Evolutionary conservation across 495 filamentous ascomycete genomes (phyloP), one percentile per base, ranked within the genome.

Genomic region (Acidiella bohemica): DNA sequence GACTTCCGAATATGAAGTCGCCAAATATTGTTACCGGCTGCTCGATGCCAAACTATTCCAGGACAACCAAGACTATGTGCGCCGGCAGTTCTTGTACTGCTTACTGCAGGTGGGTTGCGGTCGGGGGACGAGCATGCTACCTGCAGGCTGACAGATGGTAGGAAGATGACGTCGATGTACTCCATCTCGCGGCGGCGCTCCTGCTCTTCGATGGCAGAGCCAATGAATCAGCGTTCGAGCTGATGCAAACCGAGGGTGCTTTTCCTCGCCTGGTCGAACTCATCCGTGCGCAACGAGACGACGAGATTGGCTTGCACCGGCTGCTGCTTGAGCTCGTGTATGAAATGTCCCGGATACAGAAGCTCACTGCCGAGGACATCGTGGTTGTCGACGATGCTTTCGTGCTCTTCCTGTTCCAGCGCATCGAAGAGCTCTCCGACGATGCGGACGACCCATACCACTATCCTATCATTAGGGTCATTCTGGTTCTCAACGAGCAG

Each of bases 401-500:
- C 50, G 69, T 95, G 41, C 67, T 66, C 10, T 81, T 84, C 53
- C 71, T 96, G 8, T 93, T 96, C 52, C 67, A 78, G 40, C 75
- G 95, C 41, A 90, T 93, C 50, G 90, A 97, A 61, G 68, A 80
- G 39, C 65, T 90, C 10, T 88, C 86, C 5, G 79, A 92, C 60
- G 90, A 97, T 62, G 77, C 68, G 40, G 76, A 81, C 54, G 92
- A 97, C 61, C 92, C 90, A 1, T 97, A 94, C 55, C 90, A 96
- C 59, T 96, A 95, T 60, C 81, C 82, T 10, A 76, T 95, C 18
- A 93, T 97, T 52, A 75, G 86, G 39, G 87, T 96, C 37, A 61
- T 97, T 86, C 73, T 97, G 49, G 86, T 97, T 32, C 63, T 97
- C 48, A 97, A 96, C 59, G 90, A 97, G 54, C 90, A 97, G 60